Conservation (phyloP, 192 early-diverging fungal genomes). For the Gonapodya prolifera region DNA sequence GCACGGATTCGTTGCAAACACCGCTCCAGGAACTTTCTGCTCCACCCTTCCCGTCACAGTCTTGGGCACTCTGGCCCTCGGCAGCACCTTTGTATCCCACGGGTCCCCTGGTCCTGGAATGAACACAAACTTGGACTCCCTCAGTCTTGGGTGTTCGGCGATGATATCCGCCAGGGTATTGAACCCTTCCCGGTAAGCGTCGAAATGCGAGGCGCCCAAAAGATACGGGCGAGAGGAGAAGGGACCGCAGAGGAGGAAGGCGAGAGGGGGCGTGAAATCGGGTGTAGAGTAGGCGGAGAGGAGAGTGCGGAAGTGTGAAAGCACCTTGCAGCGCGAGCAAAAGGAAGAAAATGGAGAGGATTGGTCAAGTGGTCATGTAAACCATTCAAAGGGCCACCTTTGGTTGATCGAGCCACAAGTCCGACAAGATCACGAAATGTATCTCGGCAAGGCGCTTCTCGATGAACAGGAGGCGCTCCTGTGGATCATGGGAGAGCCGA, state of each 20-base stretch:
- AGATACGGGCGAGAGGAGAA: too few species aligned
- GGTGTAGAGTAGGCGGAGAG: conserved; percentile 71
- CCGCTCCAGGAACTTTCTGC: conserved; percentile 38
- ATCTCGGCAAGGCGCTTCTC: conserved; percentile 32
- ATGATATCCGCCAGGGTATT: conserved; percentile 52
- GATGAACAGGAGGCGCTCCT: conserved; percentile 18
- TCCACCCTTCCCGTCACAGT: conserved; percentile 50
- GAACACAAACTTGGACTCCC: conserved; percentile 67
- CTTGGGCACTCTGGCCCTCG: conserved; percentile 59
- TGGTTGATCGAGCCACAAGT: conserved; percentile 77
- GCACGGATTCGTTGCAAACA: conserved; percentile 76
- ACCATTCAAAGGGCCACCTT: conserved; percentile 35
- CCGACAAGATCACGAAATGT: conserved; percentile 67
- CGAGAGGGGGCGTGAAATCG: too few species aligned
- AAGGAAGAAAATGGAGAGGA: too few species aligned
- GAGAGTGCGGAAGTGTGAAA: conserved; percentile 55
- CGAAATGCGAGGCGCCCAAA: too few species aligned
- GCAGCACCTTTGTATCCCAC: conserved; percentile 55
- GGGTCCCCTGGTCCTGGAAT: conserved; percentile 83
- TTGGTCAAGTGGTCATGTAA: too few species aligned
- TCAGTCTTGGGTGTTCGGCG: conserved; percentile 44
- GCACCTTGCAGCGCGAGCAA: conserved; percentile 32
- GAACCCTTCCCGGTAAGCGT: conserved; percentile 16
- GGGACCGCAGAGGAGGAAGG: conserved; percentile 13
- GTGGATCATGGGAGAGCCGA: too few species aligned